Base-by-base conservation (phyloP, 2,329 filamentous ascomycete species). In the Emydomyces testavorans region DNA sequence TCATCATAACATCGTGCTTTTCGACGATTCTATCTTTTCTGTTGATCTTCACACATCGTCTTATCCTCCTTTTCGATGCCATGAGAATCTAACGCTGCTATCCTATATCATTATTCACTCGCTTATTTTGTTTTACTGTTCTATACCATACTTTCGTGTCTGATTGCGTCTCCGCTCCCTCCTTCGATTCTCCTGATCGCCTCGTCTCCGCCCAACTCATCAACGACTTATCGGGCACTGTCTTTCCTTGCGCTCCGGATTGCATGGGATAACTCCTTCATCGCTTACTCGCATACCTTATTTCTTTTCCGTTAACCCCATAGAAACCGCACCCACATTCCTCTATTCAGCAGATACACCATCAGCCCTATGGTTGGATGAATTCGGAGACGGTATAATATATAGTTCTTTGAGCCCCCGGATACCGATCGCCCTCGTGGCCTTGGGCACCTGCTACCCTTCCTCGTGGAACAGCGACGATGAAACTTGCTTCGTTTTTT, bases 401-500 rank as follows among this genome's bases (percentile, higher is more conserved):
- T 18, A 1, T 28, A 10, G 16, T 29, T 26, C 21, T 40, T 15
- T 2, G 6, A 23, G 6, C 6, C 16, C 18, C 18, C 16, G 10
- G 18, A 26, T 38, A 15, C 15, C 21, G n/a, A 26, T 34, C 28
- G 42, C 31, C 31, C 31, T 18, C n/a, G 31, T 11, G 31, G 31
- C 31, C 11, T 36, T 16, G 20, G 18, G 6, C 4, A 24, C 10
- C n/a, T 26, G 15, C 23, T 8, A 29, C 13, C 38, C 8, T 10
- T 18, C 18, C 21, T 1, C 16, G 21, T 15, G 16, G 4, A 23
- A 15, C 32, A 20, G 24, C 18, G 16, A 42, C 38, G 28, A 51
- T 51, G 49, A 47, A 26, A 40, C 13, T 45, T 26, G 29, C 24
- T 39, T 31, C 39, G 24, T 35, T 42, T 23, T 44, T 31, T 18